Base-by-base conservation (phyloP, 805 yeast species). In the Monosporozyma unispora region DNA sequence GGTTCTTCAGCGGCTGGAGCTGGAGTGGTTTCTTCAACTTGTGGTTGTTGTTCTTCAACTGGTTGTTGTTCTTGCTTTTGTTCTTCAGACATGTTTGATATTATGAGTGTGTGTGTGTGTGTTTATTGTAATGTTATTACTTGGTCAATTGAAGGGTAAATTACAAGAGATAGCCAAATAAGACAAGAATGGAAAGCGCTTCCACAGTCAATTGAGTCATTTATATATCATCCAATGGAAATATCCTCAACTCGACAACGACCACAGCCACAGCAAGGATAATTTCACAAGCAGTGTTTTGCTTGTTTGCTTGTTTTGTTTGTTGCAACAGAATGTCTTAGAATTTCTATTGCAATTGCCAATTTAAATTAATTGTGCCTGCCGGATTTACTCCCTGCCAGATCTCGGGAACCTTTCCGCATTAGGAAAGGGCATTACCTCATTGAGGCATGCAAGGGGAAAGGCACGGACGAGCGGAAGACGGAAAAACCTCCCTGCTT, bases 41-140 rank as follows among this genome's bases (percentile, higher is more conserved):
- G 31, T 25, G 12, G 28, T 22, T 19, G 16, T 11, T 4, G n/a
- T 21, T 14, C 12, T 37, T 38, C 41, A 21, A 39, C 42, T 39
- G 27, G 27, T 25, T 19, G 33, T 45, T 35, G 43, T 45, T 45
- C 27, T 45, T 23, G 43, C 21, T 45, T 22, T 45, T 45, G 43
- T 45, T 45, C 42, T 45, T 45, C 48, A 45, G 48, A 45, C 48
- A 45, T 45, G 37, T 6, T 29, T 18, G 19, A 10, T 44, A 27
- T 9, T 9, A 6, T 44, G 31, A 22, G 21, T 31, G 22, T 44
- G 3, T 44, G 27, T 28, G 7, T 31, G 28, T 33, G 9, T 31
- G 14, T 41, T 12, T 16, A 11, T 25, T 12, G 3, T 5, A 12
- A 22, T 22, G n/a, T 21, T 25, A n/a, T 21, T 23, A 18, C 44